phyloP scores from a whole-genome alignment of 139 green algal genomes.

The Tetradesmus obliquus region DNA sequence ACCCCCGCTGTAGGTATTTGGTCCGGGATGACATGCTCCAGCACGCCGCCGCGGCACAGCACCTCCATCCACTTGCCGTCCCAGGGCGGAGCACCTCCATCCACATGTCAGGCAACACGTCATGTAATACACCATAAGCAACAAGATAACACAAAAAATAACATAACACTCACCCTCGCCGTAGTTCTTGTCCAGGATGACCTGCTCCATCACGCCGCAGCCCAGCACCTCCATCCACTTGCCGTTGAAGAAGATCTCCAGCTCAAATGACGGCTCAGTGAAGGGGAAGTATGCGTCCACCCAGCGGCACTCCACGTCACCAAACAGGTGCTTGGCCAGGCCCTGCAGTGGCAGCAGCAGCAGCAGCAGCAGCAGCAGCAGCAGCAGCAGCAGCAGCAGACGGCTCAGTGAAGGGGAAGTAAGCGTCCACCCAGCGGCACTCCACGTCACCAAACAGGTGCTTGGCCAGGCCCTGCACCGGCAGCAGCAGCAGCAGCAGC shows the following conservation, averaged over 20 bases:
- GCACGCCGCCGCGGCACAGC: conserved; percentile 97
- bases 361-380: not conserved
- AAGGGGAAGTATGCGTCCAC: conserved; percentile 99
- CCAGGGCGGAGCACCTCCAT: not conserved
- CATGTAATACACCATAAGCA: no score
- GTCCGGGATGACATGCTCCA: conserved; percentile 93
- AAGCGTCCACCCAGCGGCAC: conserved; percentile 91
- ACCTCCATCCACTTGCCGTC: conserved; percentile 99
- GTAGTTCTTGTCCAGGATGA: conserved; percentile 89
- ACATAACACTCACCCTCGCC: conserved; percentile 6
- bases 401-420: conserved; percentile 99
- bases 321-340: conserved; percentile 60
- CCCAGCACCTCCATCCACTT: conserved; percentile 99
- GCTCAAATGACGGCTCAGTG: conserved; percentile 97
- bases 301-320: conserved; percentile 83
- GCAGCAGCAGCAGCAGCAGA: conserved; percentile 80
- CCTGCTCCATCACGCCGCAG: conserved; percentile 96
- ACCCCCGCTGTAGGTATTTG: conserved; percentile 57
- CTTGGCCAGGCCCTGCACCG: conserved; percentile 46
- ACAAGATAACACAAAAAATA: no score
- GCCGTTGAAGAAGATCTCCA: conserved; percentile 99
- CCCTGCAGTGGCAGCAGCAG: conserved; percentile 28
- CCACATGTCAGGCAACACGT: not conserved
- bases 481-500: not conserved
- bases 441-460: conserved; percentile 59